These are phyloP conservation scores for Trametopsis cervina DNA, from an alignment of 768 basidiomycete species.

Conservation along the genomic window DNA sequence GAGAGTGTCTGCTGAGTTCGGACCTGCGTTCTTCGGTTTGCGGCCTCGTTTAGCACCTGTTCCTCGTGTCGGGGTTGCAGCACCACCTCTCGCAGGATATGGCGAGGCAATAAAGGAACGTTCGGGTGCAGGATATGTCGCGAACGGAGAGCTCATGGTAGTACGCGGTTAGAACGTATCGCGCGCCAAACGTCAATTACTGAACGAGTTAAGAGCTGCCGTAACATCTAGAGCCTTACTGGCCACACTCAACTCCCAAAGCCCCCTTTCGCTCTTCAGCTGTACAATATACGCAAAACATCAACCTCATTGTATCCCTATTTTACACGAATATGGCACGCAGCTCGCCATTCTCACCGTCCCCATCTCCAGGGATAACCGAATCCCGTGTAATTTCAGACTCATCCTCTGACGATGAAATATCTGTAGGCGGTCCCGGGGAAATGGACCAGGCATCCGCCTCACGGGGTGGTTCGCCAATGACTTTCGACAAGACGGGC, in stretches of 20 bases:
- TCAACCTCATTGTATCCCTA: no score
- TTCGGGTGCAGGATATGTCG: constrained; percentile 21
- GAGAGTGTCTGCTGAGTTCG: constrained; percentile 12
- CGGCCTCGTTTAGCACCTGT: constrained; percentile 26
- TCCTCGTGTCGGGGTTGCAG: constrained; percentile 13
- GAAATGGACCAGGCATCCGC: constrained; percentile 20
- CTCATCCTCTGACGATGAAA: constrained; percentile 18
- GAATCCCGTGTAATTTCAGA: constrained; percentile 19
- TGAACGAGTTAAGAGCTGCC: background rate
- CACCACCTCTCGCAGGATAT: constrained; percentile 12
- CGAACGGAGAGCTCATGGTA: constrained; percentile 23
- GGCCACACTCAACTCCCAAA: no score
- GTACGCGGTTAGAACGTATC: background rate
- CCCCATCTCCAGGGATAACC: constrained; percentile 29
- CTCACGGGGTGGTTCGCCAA: constrained; percentile 36
- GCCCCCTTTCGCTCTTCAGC: no score
- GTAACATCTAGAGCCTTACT: no score
- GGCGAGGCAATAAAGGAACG: constrained; percentile 19
- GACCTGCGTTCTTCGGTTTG: constrained; percentile 23
- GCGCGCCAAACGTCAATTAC: background rate
- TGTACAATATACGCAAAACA: no score
- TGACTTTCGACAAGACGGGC: constrained; percentile 15
- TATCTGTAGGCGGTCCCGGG: constrained; percentile 5
- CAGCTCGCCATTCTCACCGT: constrained; percentile 29
- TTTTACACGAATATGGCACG: constrained; percentile 25